Evolutionary conservation across 768 basidiomycete genomes (phyloP).

Genomic region (Pluteus cervinus): DNA sequence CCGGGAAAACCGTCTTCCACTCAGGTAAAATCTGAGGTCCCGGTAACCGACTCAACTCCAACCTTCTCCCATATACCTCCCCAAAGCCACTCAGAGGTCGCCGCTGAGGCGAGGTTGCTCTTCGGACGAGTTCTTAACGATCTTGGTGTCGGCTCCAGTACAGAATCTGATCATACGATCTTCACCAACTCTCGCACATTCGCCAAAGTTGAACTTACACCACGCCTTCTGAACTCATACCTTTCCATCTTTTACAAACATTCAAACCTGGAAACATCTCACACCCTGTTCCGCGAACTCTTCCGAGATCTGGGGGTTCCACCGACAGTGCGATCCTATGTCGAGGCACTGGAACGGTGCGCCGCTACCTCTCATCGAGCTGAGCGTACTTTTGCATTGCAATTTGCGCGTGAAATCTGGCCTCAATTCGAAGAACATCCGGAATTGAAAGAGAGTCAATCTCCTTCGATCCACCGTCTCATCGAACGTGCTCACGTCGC

Average conservation of each 20-base stretch:
- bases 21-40: not conserved
- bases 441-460: constrained; percentile 29
- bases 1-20: not conserved
- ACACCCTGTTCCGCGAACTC: constrained; percentile 43
- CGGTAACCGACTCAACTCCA: constrained; percentile 13
- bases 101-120: constrained; percentile 62
- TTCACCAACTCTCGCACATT: constrained; percentile 35
- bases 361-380: constrained; percentile 31
- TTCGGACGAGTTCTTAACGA: constrained; percentile 56
- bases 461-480: constrained; percentile 33
- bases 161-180: constrained; percentile 4
- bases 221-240: constrained; percentile 74
- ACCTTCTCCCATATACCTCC: constrained; percentile 58
- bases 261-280: constrained; percentile 38
- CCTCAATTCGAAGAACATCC: constrained; percentile 49
- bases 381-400: constrained; percentile 42
- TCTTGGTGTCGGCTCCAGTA: constrained; percentile 11
- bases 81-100: constrained; percentile 64
- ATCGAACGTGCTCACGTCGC: constrained; percentile 67
- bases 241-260: constrained; percentile 68
- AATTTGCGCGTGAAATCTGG: constrained; percentile 64
- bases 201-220: constrained; percentile 45
- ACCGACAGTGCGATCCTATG: constrained; percentile 49
- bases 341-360: constrained; percentile 68
- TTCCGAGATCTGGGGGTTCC: constrained; percentile 36